A percentile compares a stretch with the other conserved stretches of the same genome.
These are phyloP conservation scores for Quercus cerris DNA, from an alignment of 306 rosid species.

Conservation along the genomic window DNA sequence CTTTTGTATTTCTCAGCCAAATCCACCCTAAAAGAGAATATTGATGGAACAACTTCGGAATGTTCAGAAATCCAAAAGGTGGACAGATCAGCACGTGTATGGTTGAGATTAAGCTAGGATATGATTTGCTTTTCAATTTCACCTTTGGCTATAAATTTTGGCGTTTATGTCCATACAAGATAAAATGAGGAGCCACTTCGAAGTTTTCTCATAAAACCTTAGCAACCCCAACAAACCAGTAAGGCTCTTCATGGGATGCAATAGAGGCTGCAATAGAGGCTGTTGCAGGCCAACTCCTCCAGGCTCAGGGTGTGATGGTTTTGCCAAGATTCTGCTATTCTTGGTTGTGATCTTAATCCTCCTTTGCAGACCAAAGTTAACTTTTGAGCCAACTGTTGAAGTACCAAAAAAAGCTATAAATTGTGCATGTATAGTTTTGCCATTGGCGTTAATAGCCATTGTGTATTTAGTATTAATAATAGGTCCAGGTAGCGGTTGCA, in stretches of 20 bases:
- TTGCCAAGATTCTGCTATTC: constrained; percentile 44
- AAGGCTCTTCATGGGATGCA: constrained; percentile 43
- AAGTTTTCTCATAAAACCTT: constrained; percentile 4
- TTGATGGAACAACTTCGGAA: too few species aligned
- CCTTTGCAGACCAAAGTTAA: constrained; percentile 37
- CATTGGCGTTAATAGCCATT: constrained; percentile 38
- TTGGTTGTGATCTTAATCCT: constrained; percentile 50
- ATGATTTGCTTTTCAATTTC: background rate
- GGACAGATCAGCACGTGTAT: constrained; percentile 6
- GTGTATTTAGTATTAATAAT: constrained; percentile 44
- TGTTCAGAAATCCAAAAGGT: too few species aligned
- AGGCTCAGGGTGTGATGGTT: constrained; percentile 12
- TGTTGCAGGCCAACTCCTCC: constrained; percentile 1
- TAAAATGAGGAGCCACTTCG: background rate
- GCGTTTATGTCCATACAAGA: background rate
- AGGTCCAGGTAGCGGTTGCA: constrained; percentile 18
- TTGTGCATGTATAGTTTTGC: constrained; percentile 31
- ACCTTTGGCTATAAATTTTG: background rate
- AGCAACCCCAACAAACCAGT: background rate
- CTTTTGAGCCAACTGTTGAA: constrained; percentile 13
- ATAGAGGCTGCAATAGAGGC: constrained; percentile 26
- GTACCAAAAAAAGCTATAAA: constrained; percentile 23
- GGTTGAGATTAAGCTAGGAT: constrained; percentile 16
- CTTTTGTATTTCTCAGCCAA: too few species aligned
- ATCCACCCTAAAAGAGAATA: too few species aligned